phyloP scores from a whole-genome alignment of 2,329 filamentous ascomycete species.

The Penicillium sp. region DNA sequence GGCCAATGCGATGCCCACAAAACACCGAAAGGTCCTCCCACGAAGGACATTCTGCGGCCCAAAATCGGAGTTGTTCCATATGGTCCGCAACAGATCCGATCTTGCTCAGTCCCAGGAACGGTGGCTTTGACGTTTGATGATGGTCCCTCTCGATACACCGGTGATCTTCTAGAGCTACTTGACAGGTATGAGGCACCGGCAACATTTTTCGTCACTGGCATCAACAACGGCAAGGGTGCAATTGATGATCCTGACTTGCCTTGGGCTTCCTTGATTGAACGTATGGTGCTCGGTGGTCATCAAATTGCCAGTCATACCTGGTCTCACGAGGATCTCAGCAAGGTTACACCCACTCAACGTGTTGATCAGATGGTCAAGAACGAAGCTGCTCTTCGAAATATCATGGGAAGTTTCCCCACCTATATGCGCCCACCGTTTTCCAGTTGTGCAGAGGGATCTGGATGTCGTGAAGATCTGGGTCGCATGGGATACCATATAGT shows the following conservation, averaged over 20 bases:
- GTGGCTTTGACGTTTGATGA: slow-evolving; percentile 69
- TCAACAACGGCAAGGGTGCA: slow-evolving; percentile 48
- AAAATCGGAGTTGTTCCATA: slow-evolving; percentile 39
- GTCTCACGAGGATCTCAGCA: slow-evolving; percentile 50
- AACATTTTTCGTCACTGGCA: slow-evolving; percentile 65
- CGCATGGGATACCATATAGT: slow-evolving; percentile 53
- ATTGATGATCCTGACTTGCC: slow-evolving; percentile 45
- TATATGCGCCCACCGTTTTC: slow-evolving; percentile 57
- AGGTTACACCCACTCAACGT: slow-evolving; percentile 38
- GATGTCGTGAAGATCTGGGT: slow-evolving; percentile 45
- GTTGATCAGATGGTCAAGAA: slow-evolving; percentile 47
- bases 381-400: slow-evolving; percentile 49
- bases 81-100: slow-evolving; percentile 35
- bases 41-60: slow-evolving; percentile 35
- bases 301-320: slow-evolving; percentile 56
- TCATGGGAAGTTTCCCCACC: slow-evolving; percentile 52
- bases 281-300: slow-evolving; percentile 48
- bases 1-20: slow-evolving; percentile 40
- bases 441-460: slow-evolving; percentile 36
- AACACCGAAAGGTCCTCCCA: slow-evolving; percentile 37
- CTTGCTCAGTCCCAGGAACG: slow-evolving; percentile 53
- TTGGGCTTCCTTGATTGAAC: slow-evolving; percentile 40
- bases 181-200: slow-evolving; percentile 61
- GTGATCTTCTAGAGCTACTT: slow-evolving; percentile 62
- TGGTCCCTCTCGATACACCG: slow-evolving; percentile 63